phyloP scores from a whole-genome alignment of 345 rosid genomes.

The Lepidium africanum region DNA sequence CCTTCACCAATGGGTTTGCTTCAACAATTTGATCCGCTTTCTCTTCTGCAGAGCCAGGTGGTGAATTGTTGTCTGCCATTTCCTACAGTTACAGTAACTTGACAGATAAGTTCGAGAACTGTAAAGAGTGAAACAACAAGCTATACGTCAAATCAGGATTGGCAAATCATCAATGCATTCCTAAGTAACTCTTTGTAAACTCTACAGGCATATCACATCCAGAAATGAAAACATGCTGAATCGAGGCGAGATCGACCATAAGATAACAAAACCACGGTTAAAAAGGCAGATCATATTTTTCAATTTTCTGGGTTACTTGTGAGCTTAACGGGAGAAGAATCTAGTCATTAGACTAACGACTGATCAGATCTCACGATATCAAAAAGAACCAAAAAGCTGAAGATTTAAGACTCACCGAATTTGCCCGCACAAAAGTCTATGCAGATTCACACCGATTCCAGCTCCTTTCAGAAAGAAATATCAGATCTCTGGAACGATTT shows the following conservation, averaged over 20 bases:
- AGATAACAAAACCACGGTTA: background rate
- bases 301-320: background rate
- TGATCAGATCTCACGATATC: conserved; percentile 19
- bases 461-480: background rate
- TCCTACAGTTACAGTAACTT: conserved; percentile 14
- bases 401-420: conserved; percentile 11
- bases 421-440: background rate
- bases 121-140: background rate
- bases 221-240: background rate
- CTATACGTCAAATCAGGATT: background rate
- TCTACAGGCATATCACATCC: background rate
- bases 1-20: conserved; percentile 21
- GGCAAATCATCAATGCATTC: background rate
- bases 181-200: background rate
- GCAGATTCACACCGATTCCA: background rate
- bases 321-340: background rate
- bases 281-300: background rate
- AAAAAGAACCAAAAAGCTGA: background rate
- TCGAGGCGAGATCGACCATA: background rate
- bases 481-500: conserved; percentile 10
- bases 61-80: conserved; percentile 53
- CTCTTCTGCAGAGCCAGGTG: conserved; percentile 47
- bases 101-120: background rate
- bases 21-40: conserved; percentile 45
- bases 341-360: background rate